phyloP scores from a whole-genome alignment of 345 rosid species.

The Psidium friedrichsthalianum region DNA sequence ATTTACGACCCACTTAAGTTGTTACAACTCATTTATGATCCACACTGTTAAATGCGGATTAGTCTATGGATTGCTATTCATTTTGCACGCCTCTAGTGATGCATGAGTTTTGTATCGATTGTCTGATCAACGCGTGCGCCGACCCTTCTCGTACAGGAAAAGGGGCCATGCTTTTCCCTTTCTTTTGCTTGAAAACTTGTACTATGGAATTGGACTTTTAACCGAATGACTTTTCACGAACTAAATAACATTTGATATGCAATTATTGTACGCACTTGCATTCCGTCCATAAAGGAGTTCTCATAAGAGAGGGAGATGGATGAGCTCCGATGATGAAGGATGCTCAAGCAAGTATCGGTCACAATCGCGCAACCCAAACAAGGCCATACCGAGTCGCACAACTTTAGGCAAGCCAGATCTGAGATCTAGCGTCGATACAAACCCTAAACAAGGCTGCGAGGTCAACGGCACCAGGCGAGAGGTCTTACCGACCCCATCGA shows the following conservation, averaged over 20 bases:
- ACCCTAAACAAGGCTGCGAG: not conserved
- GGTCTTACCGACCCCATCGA: not conserved
- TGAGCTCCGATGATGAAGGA: not conserved
- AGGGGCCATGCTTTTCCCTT: no score
- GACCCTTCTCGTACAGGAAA: no score
- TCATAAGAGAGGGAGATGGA: not conserved
- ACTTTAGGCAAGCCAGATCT: not conserved
- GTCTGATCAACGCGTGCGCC: no score
- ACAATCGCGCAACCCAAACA: not conserved
- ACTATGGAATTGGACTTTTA: not conserved
- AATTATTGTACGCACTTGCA: not conserved
- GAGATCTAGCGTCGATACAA: rapidly evolving
- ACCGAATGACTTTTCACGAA: not conserved
- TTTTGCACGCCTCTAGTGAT: no score
- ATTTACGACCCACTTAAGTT: no score
- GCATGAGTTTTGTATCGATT: no score
- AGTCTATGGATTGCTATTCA: no score
- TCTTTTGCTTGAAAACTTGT: no score
- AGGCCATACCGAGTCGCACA: not conserved
- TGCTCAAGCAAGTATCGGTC: not conserved
- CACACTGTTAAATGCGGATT: no score
- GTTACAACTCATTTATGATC: no score
- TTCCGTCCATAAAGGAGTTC: not conserved
- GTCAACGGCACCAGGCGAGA: not conserved
- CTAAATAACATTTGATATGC: not conserved